Evolutionary conservation across 805 yeast species (phyloP).

Genomic region (Barnettozyma siamensis): DNA sequence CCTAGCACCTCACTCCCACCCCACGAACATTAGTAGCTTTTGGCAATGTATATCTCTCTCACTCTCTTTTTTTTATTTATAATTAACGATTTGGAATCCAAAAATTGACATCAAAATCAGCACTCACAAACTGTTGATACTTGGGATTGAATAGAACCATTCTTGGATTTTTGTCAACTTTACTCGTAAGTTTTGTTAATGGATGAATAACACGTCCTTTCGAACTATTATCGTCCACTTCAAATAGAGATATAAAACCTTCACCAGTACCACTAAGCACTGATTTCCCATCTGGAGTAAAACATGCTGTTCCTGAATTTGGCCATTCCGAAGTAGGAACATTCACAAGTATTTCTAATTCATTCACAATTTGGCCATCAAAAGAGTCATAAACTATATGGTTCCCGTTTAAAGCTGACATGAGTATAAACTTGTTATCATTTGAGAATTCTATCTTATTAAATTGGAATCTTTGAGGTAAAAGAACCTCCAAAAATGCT

Average conservation of each 20-base stretch:
- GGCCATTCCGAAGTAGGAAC: slow-evolving; percentile 37
- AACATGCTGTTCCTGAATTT: slow-evolving; percentile 51
- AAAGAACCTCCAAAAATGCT: slow-evolving; percentile 45
- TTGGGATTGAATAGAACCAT: slow-evolving; percentile 37
- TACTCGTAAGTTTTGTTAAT: slow-evolving; percentile 9
- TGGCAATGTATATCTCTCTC: too few relatives aligned
- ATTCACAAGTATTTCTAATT: slow-evolving; percentile 22
- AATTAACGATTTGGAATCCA: slow-evolving; percentile 19
- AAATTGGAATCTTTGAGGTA: slow-evolving; percentile 41
- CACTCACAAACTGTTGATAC: slow-evolving; percentile 24
- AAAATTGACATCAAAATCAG: slow-evolving; percentile 18
- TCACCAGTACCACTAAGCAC: slow-evolving; percentile 57
- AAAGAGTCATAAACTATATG: slow-evolving; percentile 70
- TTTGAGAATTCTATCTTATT: slow-evolving; percentile 73
- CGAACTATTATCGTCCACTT: slow-evolving; percentile 26
- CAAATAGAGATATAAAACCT: slow-evolving; percentile 50
- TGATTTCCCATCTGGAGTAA: slow-evolving; percentile 63
- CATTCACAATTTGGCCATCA: slow-evolving; percentile 45
- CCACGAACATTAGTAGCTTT: too few relatives aligned
- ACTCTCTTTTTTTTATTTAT: too few relatives aligned
- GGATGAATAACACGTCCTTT: slow-evolving; percentile 24
- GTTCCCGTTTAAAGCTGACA: slow-evolving; percentile 49
- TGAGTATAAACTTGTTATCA: slow-evolving; percentile 58
- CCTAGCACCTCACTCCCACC: too few relatives aligned
- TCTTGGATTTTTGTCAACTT: slow-evolving; percentile 34